These are phyloP conservation scores for Brasilioporus rufonigricans DNA, from an alignment of 768 basidiomycete species.

Conservation along the genomic window DNA sequence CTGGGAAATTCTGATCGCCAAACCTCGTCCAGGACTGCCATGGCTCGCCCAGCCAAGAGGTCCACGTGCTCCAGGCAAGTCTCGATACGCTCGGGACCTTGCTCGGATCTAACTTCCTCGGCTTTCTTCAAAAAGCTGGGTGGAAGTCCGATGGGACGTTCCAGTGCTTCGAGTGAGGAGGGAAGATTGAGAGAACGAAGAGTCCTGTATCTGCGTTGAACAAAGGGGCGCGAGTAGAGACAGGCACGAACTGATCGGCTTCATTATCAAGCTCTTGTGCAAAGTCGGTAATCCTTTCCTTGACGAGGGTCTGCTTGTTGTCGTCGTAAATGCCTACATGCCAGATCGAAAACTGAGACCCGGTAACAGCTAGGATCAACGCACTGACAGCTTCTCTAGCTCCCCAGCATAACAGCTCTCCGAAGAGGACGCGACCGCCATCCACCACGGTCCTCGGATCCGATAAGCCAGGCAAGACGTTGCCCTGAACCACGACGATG, in stretches of 20 bases:
- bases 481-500: slow-evolving; percentile 63
- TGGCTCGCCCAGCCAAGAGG: slow-evolving; percentile 59
- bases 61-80: slow-evolving; percentile 71
- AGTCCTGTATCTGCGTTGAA: slow-evolving; percentile 41
- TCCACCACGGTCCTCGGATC: slow-evolving; percentile 58
- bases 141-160: slow-evolving; percentile 83
- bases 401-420: slow-evolving; percentile 80
- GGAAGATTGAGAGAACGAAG: slow-evolving; percentile 77
- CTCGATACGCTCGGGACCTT: slow-evolving; percentile 72
- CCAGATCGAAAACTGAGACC: background rate
- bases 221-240: background rate
- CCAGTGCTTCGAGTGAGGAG: slow-evolving; percentile 81
- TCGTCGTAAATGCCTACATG: slow-evolving; percentile 80
- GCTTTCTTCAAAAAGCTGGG: slow-evolving; percentile 84
- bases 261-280: slow-evolving; percentile 62
- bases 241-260: slow-evolving; percentile 52
- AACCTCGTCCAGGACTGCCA: slow-evolving; percentile 74
- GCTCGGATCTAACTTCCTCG: slow-evolving; percentile 75
- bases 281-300: slow-evolving; percentile 60
- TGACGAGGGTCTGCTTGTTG: slow-evolving; percentile 66
- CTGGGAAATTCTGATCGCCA: slow-evolving; percentile 7
- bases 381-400: slow-evolving; percentile 83
- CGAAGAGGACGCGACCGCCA: slow-evolving; percentile 62
- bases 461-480: slow-evolving; percentile 50
- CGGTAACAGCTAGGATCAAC: slow-evolving; percentile 23